phyloP scores from a whole-genome alignment of 2,329 filamentous ascomycete species.

The Alternaria consortialis region DNA sequence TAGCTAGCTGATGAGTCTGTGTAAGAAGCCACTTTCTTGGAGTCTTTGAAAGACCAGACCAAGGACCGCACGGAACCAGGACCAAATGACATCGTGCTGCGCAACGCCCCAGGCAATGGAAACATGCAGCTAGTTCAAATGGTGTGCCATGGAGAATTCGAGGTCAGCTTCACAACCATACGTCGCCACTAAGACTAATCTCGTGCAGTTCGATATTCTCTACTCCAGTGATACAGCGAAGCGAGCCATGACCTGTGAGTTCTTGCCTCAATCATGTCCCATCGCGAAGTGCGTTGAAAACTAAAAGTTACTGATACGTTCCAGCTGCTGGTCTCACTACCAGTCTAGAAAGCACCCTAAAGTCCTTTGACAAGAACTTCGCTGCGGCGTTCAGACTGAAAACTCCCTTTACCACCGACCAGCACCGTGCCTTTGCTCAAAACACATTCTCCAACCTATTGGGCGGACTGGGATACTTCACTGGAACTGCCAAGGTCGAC shows the following conservation, averaged over 20 bases:
- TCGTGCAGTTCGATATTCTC: conserved; percentile 78
- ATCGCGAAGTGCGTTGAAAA: background rate
- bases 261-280: background rate
- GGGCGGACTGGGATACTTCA: conserved; percentile 92
- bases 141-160: conserved; percentile 84
- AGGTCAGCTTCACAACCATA: conserved; percentile 51
- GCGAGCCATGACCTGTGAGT: conserved; percentile 60
- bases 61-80: conserved; percentile 21
- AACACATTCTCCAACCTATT: conserved; percentile 91
- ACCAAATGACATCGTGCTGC: conserved; percentile 54
- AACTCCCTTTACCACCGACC: conserved; percentile 75
- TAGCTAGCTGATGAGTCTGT: conserved; percentile 35
- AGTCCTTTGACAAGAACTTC: conserved; percentile 77
- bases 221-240: conserved; percentile 81
- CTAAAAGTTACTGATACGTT: conserved; percentile 16
- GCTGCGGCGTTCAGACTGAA: conserved; percentile 73
- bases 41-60: conserved; percentile 70
- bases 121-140: conserved; percentile 91
- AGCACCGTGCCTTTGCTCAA: conserved; percentile 79
- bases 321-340: conserved; percentile 68
- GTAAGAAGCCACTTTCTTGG: conserved; percentile 65
- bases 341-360: conserved; percentile 69
- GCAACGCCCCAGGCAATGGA: conserved; percentile 72
- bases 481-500: conserved; percentile 85
- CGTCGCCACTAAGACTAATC: conserved; percentile 2